Base-by-base conservation (phyloP, 2,329 filamentous ascomycete species). In the Claviceps lovelessii region DNA sequence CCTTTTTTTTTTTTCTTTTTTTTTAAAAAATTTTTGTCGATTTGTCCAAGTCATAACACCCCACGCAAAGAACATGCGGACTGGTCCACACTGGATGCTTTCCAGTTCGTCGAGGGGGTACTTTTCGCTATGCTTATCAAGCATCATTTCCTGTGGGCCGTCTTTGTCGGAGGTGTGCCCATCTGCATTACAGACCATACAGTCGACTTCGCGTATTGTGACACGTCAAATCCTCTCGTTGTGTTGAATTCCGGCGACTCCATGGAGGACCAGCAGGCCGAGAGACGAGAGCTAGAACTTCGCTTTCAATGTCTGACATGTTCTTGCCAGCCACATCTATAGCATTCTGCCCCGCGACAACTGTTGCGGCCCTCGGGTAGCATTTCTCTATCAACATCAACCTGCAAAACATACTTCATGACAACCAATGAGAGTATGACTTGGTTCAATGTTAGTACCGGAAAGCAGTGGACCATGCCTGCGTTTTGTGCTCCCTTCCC, bases 1-100 rank as follows among this genome's bases (percentile, higher is more conserved):
- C 31, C 47, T 23, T 10, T 23, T 11, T n/a, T 23, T n/a, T 23
- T 46, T 11, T 13, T 7, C 5, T 29, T 9, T 41, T n/a, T 19
- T 37, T 23, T 10, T 19, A 23, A 23, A 23, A 23, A 23, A 2
- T 37, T 31, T 10, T 41, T 15, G 37, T 45, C 37, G 37, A 45
- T 31, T 35, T 39, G 29, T 52, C 45, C 35, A 52, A 48, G 54
- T 44, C 54, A 37, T 6, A 6, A 52, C 28, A 52, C 54, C 37
- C 49, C 54, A 52, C 44, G 54, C 39, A 52, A 41, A 37, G 28
- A 46, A 41, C 54, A 52, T 51, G 45, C 41, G 51, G 50, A 49
- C 37, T 52, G 54, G 37, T 51, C 50, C 54, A 53, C 54, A 47
- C 15, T 46, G 31, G 15, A 28, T 50, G 33, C 2, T 13, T 50